These are phyloP conservation scores for Pisolithus orientalis DNA, from an alignment of 768 basidiomycete species.

Conservation along the genomic window DNA sequence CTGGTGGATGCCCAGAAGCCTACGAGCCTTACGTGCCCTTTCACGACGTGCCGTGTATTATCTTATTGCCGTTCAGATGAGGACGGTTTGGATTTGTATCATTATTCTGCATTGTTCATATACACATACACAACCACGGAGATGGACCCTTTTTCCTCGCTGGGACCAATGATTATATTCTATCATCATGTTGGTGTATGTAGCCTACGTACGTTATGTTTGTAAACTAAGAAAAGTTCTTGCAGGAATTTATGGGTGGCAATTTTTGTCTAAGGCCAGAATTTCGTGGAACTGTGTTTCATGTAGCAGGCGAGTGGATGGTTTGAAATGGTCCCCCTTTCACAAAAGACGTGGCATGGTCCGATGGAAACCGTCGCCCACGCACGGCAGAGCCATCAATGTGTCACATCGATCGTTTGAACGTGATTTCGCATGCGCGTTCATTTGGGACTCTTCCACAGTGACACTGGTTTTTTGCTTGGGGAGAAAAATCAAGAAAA, in stretches of 20 bases:
- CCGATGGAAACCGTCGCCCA: background rate
- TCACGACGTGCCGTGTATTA: conserved; percentile 24
- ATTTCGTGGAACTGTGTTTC: background rate
- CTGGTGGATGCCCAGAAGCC: background rate
- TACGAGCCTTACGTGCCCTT: conserved; percentile 21
- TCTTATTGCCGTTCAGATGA: conserved; percentile 15
- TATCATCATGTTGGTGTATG: conserved; percentile 21
- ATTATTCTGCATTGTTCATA: conserved; percentile 26
- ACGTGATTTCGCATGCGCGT: background rate
- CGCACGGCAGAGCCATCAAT: background rate
- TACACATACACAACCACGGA: conserved; percentile 6
- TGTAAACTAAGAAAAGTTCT: conserved; percentile 28
- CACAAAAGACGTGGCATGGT: background rate
- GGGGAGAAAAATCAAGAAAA: background rate
- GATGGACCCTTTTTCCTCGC: conserved; percentile 14
- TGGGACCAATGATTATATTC: conserved; percentile 15
- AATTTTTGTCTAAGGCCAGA: background rate
- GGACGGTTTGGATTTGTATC: conserved; percentile 25
- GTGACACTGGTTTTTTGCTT: background rate
- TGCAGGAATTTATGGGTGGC: conserved; percentile 1
- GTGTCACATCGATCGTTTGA: conserved; percentile 5
- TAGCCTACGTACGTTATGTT: conserved; percentile 30
- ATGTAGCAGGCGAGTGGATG: background rate
- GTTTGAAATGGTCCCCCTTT: conserved; percentile 1
- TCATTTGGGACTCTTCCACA: no score